phyloP scores from a whole-genome alignment of 192 early-diverging fungal genomes.

The Coemansia sp. region DNA sequence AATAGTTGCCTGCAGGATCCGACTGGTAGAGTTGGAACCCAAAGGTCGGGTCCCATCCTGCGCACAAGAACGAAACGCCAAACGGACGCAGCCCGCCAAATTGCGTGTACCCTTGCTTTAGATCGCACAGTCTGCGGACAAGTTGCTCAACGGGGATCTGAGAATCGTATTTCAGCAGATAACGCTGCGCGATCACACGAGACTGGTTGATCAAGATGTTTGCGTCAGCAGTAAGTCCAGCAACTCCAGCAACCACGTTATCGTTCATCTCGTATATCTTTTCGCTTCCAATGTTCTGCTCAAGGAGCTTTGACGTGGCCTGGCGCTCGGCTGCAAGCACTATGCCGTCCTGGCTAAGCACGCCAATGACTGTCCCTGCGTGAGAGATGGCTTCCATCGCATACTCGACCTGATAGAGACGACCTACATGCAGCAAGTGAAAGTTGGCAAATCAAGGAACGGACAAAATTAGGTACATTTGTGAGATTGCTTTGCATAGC shows the following conservation, averaged over 20 bases:
- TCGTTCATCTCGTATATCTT: slow-evolving; percentile 97
- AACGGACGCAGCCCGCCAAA: slow-evolving; percentile 98
- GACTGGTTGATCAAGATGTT: slow-evolving; percentile 93
- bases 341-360: slow-evolving; percentile 88
- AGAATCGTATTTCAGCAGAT: slow-evolving; percentile 84
- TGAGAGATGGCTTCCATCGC: slow-evolving; percentile 99
- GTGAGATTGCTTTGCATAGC: neutral
- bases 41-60: slow-evolving; percentile 83
- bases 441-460: neutral
- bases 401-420: slow-evolving; percentile 99
- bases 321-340: slow-evolving; percentile 97
- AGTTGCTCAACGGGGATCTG: slow-evolving; percentile 93
- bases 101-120: slow-evolving; percentile 99
- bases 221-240: slow-evolving; percentile 94
- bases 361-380: slow-evolving; percentile 92
- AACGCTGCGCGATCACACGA: slow-evolving; percentile 82
- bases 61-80: slow-evolving; percentile 97
- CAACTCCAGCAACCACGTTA: slow-evolving; percentile 91
- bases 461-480: neutral
- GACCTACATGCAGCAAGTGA: slow-evolving; percentile 57
- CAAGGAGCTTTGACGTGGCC: slow-evolving; percentile 89
- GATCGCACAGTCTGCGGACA: slow-evolving; percentile 91
- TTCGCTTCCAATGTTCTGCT: slow-evolving; percentile 78
- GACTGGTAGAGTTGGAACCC: slow-evolving; percentile 99
- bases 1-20: slow-evolving; percentile 98